These are phyloP conservation scores for Ceratocystis lukuohia DNA, from an alignment of 2,329 filamentous ascomycete species.

Conservation along the genomic window DNA sequence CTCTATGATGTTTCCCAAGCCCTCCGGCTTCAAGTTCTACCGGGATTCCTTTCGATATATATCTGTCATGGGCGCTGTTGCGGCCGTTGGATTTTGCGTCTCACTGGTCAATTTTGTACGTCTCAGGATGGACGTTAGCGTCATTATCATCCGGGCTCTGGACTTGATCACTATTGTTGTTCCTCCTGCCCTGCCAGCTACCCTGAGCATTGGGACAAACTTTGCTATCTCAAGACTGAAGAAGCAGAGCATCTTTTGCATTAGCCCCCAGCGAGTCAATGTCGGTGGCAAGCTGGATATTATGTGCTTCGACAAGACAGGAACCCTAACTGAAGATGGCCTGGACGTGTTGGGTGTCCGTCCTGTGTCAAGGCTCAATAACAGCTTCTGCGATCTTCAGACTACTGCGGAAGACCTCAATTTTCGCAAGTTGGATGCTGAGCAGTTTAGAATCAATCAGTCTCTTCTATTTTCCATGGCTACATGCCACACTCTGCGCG, in stretches of 20 bases:
- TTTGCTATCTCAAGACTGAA: slow-evolving; percentile 82
- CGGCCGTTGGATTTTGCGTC: slow-evolving; percentile 71
- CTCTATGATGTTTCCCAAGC: slow-evolving; percentile 97
- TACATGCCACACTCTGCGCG: slow-evolving; percentile 82
- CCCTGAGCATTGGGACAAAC: slow-evolving; percentile 89
- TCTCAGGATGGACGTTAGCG: slow-evolving; percentile 68
- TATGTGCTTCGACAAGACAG: slow-evolving; percentile 97
- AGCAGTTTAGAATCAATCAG: slow-evolving; percentile 21
- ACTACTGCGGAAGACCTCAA: slow-evolving; percentile 25
- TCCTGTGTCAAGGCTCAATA: slow-evolving; percentile 38
- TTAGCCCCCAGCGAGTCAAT: slow-evolving; percentile 92
- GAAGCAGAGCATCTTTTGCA: slow-evolving; percentile 87
- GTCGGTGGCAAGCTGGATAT: slow-evolving; percentile 92
- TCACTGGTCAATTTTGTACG: slow-evolving; percentile 90
- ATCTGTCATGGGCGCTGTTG: slow-evolving; percentile 84
- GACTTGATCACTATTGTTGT: slow-evolving; percentile 97
- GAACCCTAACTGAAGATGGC: slow-evolving; percentile 93
- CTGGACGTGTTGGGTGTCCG: slow-evolving; percentile 83
- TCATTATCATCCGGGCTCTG: slow-evolving; percentile 82
- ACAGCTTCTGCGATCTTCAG: slow-evolving; percentile 15
- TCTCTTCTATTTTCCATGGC: slow-evolving; percentile 73
- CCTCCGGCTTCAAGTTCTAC: slow-evolving; percentile 97
- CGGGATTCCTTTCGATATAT: slow-evolving; percentile 96
- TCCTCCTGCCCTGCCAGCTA: slow-evolving; percentile 84
- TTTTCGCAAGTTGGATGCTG: slow-evolving; percentile 43